Percentiles rank a stretch among this genome's conserved stretches.
phyloP scores from a whole-genome alignment of 257 asterid genomes.

The Ilex aquifolium region DNA sequence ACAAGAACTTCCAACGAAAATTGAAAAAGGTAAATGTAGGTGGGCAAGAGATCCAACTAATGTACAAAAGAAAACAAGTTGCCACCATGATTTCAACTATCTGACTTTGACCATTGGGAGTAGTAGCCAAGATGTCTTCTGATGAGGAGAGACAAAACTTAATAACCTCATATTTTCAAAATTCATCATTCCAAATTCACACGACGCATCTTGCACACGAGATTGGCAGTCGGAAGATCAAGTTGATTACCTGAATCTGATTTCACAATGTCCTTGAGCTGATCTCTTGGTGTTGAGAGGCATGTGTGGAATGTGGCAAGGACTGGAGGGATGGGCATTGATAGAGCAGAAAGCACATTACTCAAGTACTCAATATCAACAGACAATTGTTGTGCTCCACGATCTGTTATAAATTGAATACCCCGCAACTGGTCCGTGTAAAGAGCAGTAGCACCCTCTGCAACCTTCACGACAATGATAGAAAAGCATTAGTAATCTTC shows the following conservation, averaged over 20 bases:
- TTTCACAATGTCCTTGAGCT: slow-evolving; percentile 73
- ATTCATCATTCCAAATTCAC: slow-evolving; percentile 44
- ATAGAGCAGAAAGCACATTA: slow-evolving; percentile 87
- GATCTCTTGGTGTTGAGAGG: slow-evolving; percentile 65
- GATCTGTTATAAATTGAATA: slow-evolving; percentile 78
- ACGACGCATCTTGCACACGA: slow-evolving; percentile 86
- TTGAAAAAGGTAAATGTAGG: no score
- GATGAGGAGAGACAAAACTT: no score
- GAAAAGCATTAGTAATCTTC: neutral
- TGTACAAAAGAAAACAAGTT: no score
- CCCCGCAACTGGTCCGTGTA: slow-evolving; percentile 86
- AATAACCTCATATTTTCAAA: no score
- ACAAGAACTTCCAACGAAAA: no score
- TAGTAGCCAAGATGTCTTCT: no score
- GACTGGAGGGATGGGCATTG: slow-evolving; percentile 79
- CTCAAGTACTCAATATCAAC: slow-evolving; percentile 92
- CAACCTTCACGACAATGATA: slow-evolving; percentile 43
- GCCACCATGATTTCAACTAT: no score
- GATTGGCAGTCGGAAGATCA: slow-evolving; percentile 82
- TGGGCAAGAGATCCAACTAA: no score
- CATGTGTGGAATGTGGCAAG: slow-evolving; percentile 84
- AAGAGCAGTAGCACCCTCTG: slow-evolving; percentile 90
- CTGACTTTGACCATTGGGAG: no score
- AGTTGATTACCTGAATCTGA: slow-evolving; percentile 68
- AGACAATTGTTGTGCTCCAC: slow-evolving; percentile 90